Conservation (phyloP, 495 filamentous ascomycete genomes). For the Tuber indicum region DNA sequence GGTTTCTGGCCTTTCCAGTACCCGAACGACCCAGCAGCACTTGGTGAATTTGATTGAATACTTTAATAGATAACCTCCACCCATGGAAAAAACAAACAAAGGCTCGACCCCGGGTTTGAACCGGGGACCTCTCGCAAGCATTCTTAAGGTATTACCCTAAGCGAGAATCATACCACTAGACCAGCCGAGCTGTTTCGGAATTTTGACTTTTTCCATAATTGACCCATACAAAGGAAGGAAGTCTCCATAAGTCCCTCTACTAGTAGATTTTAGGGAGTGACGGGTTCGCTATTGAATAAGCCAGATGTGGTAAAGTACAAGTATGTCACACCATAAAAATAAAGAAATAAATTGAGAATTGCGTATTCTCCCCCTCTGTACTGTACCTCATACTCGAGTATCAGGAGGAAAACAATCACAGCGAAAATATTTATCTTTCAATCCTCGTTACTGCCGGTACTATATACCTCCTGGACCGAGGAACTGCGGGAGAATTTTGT, state of each 20-base stretch:
- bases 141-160: constrained; percentile 30
- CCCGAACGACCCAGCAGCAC: too few relatives aligned
- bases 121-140: constrained; percentile 34
- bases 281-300: neutral
- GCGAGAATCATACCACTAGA: constrained; percentile 37
- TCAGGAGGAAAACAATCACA: too few relatives aligned
- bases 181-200: constrained; percentile 19
- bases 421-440: too few relatives aligned
- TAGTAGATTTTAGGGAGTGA: neutral
- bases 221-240: neutral
- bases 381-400: too few relatives aligned
- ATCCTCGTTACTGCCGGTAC: too few relatives aligned
- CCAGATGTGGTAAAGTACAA: neutral
- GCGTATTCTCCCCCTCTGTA: too few relatives aligned
- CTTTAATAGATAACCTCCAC: neutral
- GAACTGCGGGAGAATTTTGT: too few relatives aligned
- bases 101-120: constrained; percentile 38
- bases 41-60: too few relatives aligned
- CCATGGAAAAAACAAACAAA: neutral
- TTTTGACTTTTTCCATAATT: neutral
- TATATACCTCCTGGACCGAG: too few relatives aligned
- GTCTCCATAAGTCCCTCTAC: neutral
- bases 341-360: too few relatives aligned
- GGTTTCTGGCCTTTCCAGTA: too few relatives aligned
- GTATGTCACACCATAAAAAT: too few relatives aligned